These are phyloP conservation scores for Closterium sp. DNA, from an alignment of 139 green algal genomes.

Conservation along the genomic window DNA sequence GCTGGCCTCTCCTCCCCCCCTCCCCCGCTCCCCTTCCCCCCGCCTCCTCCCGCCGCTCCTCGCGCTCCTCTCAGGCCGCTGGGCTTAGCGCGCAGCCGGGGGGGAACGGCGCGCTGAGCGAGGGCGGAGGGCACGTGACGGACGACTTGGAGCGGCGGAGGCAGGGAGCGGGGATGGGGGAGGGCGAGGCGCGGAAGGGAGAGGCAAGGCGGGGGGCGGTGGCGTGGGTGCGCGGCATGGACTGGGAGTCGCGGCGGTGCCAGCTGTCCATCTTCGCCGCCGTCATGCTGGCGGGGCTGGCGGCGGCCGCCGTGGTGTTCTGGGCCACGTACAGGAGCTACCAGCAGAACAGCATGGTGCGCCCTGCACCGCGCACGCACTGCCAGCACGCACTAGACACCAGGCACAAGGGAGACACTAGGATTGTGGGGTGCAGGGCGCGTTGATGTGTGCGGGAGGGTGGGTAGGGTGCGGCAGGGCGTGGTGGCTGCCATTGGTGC, in stretches of 20 bases:
- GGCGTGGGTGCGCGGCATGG: neutral
- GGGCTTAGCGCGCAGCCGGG: no score
- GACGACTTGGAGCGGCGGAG: neutral
- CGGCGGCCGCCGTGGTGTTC: neutral
- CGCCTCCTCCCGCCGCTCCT: neutral
- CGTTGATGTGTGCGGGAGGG: neutral
- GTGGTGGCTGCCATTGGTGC: neutral
- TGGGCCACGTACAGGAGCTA: neutral
- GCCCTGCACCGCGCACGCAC: no score
- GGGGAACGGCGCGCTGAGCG: no score
- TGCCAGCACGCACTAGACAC: neutral
- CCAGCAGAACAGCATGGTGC: neutral
- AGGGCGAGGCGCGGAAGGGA: neutral
- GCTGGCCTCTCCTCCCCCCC: neutral
- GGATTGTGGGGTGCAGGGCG: no score
- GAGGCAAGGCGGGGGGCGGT: neutral
- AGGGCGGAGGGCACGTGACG: no score
- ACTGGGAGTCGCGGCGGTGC: neutral
- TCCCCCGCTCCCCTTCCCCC: neutral
- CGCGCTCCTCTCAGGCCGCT: no score
- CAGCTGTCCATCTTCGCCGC: neutral
- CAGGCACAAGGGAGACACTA: neutral
- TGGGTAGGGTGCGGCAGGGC: neutral
- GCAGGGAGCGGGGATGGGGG: neutral
- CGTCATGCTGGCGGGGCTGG: neutral